These are phyloP conservation scores for Chytriomyces sp. DNA, from an alignment of 192 early-diverging fungal genomes.

Conservation along the genomic window DNA sequence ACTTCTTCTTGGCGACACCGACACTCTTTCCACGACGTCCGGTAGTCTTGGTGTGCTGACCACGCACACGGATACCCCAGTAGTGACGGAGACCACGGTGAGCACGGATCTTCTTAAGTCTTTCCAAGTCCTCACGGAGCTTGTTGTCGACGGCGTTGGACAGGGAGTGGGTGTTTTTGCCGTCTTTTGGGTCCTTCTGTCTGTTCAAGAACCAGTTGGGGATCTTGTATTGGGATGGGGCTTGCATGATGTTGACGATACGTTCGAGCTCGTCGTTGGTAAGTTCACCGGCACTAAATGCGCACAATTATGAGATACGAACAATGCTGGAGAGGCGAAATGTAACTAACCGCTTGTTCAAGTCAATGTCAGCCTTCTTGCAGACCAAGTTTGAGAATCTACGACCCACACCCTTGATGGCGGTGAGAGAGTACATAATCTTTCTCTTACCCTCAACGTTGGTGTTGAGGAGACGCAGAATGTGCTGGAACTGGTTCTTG, in stretches of 20 bases:
- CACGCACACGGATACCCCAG: conserved; percentile 98
- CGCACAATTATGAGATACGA: not conserved
- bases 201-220: conserved; percentile 99
- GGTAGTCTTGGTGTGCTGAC: conserved; percentile 99
- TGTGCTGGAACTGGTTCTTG: conserved; percentile 95
- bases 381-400: conserved; percentile 98
- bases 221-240: conserved; percentile 99
- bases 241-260: conserved; percentile 97
- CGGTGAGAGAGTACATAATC: conserved; percentile 94
- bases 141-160: conserved; percentile 94
- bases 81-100: conserved; percentile 99
- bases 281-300: conserved; percentile 91
- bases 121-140: conserved; percentile 98
- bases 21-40: conserved; percentile 95
- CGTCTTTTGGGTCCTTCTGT: conserved; percentile 96
- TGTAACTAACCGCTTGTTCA: conserved; percentile 82
- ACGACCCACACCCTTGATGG: conserved; percentile 98
- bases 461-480: conserved; percentile 98
- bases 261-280: conserved; percentile 97
- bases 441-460: conserved; percentile 96
- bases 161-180: conserved; percentile 93
- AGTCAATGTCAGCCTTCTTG: conserved; percentile 99
- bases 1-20: conserved; percentile 99
- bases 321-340: not conserved
- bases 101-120: conserved; percentile 98